phyloP scores from a whole-genome alignment of 1,139 yeast genomes.

The Kodamaea alishanica region DNA sequence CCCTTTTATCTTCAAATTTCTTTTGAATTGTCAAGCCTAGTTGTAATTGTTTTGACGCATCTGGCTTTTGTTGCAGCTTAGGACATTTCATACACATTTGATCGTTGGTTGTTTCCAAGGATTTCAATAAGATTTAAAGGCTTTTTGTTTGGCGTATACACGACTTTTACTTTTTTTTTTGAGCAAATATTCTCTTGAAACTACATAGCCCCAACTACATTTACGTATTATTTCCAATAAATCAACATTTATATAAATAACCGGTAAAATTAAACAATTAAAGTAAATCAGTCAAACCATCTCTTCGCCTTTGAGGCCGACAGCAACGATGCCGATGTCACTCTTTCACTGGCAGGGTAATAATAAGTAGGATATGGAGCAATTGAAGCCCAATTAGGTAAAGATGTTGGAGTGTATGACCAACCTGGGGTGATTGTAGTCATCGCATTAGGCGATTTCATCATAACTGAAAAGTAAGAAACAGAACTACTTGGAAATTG shows the following conservation, averaged over 20 bases:
- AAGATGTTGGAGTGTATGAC: slow-evolving; percentile 67
- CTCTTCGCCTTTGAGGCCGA: slow-evolving; percentile 35
- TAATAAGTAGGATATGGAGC: slow-evolving; percentile 61
- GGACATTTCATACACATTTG: too few relatives aligned
- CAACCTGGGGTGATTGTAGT: slow-evolving; percentile 82
- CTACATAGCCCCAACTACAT: too few relatives aligned
- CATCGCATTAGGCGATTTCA: slow-evolving; percentile 41
- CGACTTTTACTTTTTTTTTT: too few relatives aligned
- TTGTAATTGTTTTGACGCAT: too few relatives aligned
- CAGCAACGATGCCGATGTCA: slow-evolving; percentile 37
- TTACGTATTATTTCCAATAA: too few relatives aligned
- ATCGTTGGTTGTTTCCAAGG: too few relatives aligned
- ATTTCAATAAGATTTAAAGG: too few relatives aligned
- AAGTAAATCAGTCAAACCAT: slow-evolving; percentile 25
- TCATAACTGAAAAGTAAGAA: slow-evolving; percentile 44
- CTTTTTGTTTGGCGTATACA: too few relatives aligned
- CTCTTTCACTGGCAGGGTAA: slow-evolving; percentile 41
- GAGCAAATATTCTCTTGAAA: too few relatives aligned
- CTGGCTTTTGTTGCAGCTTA: too few relatives aligned
- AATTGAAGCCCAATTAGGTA: slow-evolving; percentile 61
- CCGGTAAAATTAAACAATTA: neutral
- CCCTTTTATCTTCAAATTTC: too few relatives aligned
- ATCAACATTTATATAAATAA: neutral
- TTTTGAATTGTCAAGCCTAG: too few relatives aligned
- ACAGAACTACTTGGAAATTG: slow-evolving; percentile 66